Percentiles rank a stretch among this genome's conserved stretches.
Conservation (phyloP, 2,329 filamentous ascomycete genomes). For the Neoscytalidium dimidiatum region DNA sequence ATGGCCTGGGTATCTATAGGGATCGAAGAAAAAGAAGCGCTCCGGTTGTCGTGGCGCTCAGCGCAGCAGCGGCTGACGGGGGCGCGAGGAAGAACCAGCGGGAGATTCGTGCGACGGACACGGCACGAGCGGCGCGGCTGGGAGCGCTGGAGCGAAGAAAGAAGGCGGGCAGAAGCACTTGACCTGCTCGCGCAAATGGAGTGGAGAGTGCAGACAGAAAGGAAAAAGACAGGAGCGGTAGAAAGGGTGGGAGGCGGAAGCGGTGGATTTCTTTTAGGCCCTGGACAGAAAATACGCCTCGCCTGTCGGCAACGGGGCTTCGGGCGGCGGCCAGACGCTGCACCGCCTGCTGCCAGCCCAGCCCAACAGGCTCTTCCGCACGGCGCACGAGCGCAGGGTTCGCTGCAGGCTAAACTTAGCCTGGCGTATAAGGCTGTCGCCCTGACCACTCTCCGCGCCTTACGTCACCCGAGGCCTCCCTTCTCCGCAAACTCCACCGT, state of each 20-base stretch:
- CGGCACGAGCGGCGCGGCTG: conserved; percentile 7
- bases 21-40: background rate
- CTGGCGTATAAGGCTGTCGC: conserved; percentile 10
- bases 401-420: conserved; percentile 6
- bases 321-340: no score
- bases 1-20: conserved; percentile 30
- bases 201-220: conserved; percentile 4
- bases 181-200: background rate
- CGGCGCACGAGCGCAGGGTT: background rate
- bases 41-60: background rate
- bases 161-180: background rate
- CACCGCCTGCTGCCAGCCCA: no score
- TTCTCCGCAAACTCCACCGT: conserved; percentile 10
- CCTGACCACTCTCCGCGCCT: background rate
- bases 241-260: conserved; percentile 9
- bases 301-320: conserved; percentile 13
- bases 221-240: background rate
- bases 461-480: background rate
- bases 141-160: background rate
- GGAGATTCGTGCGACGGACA: conserved; percentile 3
- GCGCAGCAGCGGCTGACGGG: conserved; percentile 12
- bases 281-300: conserved; percentile 13
- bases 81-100: background rate
- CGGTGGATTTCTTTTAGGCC: conserved; percentile 17
- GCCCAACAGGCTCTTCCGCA: conserved; percentile 14